These are phyloP conservation scores for Sporothrix globosa DNA, from an alignment of 2,329 filamentous ascomycete genomes.

Conservation along the genomic window DNA sequence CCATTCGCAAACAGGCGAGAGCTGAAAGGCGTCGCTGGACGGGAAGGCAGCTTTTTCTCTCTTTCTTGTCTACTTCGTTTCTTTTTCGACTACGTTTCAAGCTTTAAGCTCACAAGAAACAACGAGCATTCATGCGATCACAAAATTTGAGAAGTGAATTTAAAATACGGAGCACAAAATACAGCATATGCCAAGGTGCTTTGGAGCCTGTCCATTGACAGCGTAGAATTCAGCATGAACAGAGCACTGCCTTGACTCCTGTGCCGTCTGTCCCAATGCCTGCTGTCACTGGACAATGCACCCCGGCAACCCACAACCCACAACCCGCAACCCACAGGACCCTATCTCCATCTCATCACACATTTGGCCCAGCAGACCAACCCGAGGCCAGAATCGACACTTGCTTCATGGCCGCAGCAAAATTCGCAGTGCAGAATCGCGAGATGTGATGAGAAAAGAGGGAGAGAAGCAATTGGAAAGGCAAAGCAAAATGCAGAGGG, in stretches of 20 bases:
- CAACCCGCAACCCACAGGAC: background rate
- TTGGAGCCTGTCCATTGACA: slow-evolving; percentile 14
- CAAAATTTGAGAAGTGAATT: too few relatives aligned
- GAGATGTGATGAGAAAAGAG: background rate
- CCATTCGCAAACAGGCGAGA: background rate
- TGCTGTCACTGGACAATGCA: background rate
- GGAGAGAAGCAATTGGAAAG: background rate
- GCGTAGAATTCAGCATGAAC: background rate
- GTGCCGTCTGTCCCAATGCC: background rate
- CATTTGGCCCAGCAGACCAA: slow-evolving; percentile 1
- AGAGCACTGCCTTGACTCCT: slow-evolving; percentile 3
- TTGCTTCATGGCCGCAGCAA: slow-evolving; percentile 10
- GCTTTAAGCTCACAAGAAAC: background rate
- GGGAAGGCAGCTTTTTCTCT: background rate
- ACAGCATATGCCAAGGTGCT: too few relatives aligned
- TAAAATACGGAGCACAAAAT: too few relatives aligned
- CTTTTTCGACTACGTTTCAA: too few relatives aligned
- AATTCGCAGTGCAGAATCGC: background rate
- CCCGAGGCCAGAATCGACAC: slow-evolving; percentile 2
- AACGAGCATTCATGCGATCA: slow-evolving; percentile 19
- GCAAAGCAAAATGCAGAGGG: background rate
- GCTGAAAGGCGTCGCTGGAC: background rate
- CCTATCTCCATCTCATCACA: slow-evolving; percentile 15
- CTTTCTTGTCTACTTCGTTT: background rate
- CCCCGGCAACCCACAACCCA: background rate